Evolutionary conservation across 1,284 basidiomycete species (phyloP).

Genomic region (Malassezia yamatoensis): DNA sequence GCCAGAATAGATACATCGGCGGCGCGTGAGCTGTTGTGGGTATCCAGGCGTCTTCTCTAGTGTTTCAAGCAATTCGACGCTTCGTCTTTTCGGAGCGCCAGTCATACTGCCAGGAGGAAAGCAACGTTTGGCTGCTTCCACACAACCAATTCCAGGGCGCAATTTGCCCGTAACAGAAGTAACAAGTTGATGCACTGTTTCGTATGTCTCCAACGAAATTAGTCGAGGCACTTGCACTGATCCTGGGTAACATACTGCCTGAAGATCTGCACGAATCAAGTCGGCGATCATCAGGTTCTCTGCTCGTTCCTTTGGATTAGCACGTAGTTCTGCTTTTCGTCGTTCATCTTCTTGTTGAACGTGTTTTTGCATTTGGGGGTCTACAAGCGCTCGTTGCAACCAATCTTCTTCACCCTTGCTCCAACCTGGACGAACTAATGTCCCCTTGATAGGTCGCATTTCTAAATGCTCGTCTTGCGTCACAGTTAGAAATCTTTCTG

Average conservation of each 20-base stretch:
- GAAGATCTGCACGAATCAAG: conserved; percentile 82
- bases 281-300: conserved; percentile 99
- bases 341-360: conserved; percentile 45
- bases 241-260: conserved; percentile 59
- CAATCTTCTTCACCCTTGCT: conserved; percentile 31
- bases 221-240: conserved; percentile 74
- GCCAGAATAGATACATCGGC: conserved; percentile 72
- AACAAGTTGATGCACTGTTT: conserved; percentile 91
- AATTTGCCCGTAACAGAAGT: conserved; percentile 64
- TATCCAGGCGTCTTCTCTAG: conserved; percentile 55
- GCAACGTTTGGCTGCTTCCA: conserved; percentile 66
- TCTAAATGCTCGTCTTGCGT: conserved; percentile 61
- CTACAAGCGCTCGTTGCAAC: conserved; percentile 11
- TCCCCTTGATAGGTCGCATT: conserved; percentile 92
- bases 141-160: conserved; percentile 51
- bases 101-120: conserved; percentile 76
- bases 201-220: conserved; percentile 80
- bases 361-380: conserved; percentile 21
- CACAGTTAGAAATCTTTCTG: conserved; percentile 86
- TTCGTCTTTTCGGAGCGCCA: conserved; percentile 87
- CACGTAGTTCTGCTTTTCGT: conserved; percentile 54
- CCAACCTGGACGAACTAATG: conserved; percentile 37
- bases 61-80: conserved; percentile 74
- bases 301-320: conserved; percentile 80
- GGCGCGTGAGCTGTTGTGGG: conserved; percentile 5